Evolutionary conservation across 371 early-diverging fungal genomes (phyloP), one percentile per base, ranked within the genome.

Genomic region (Zancudomyces culisetae): DNA sequence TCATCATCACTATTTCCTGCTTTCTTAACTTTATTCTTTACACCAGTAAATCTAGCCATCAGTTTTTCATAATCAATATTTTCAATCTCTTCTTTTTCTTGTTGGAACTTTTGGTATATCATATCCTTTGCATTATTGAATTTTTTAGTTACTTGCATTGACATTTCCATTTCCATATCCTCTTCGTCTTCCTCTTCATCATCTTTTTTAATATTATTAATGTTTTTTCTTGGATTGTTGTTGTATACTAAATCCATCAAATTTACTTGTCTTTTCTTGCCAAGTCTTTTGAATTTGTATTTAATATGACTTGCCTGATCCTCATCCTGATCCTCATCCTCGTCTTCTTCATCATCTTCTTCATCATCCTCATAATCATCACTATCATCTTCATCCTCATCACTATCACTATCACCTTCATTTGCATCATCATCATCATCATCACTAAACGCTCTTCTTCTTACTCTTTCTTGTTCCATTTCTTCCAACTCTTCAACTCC

Each of bases 231-330:
- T n/a, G n/a, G n/a, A n/a, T n/a, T n/a, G 6, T 35, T 15, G 6
- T 15, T 15, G 56, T 94, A 94, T 24, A 94, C 83, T 0, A 87
- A 63, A 23, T 84, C 78, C 89, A 89, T 88, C 47, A 93, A 62
- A 52, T 87, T 85, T 55, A 77, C 71, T 22, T 82, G 77, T 50
- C 66, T 76, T 51, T 77, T 76, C 21, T 59, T 60, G 26, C 61
- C 62, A 26, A 52, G 71, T 66, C 28, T 63, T 53, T 48, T 72
- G 70, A 43, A 4, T n/a, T 15, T 2, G 6, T 29, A 19, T 21
- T 21, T 21, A 49, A 52, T 24, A 51, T n/a, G 15, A 51, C 49
- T 23, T 62, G 55, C 27, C 62, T 64, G 45, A 60, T 60, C 45
- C 20, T 54, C 56, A 2, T 55, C 58, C 6, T 54, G 58, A 22